A percentile compares a stretch with the other conserved stretches of the same genome.
Conservation (phyloP, 805 yeast species). For the Kluyveromyces nonfermentans region DNA sequence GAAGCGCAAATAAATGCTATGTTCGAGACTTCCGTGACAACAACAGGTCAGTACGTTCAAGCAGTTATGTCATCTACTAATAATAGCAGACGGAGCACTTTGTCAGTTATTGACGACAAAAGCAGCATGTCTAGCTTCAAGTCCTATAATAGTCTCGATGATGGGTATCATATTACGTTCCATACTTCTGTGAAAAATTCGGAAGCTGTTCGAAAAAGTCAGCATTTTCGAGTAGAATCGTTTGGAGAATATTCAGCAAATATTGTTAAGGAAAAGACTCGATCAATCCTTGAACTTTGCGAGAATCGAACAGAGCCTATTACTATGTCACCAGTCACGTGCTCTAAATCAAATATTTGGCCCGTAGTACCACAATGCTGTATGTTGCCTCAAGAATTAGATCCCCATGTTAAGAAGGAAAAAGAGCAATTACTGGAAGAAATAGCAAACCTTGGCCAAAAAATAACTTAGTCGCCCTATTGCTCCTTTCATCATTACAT, state of each 20-base stretch:
- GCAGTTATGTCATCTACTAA: not conserved
- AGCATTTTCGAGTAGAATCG: not conserved
- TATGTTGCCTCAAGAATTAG: not conserved
- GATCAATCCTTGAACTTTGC: not conserved
- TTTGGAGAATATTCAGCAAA: not conserved
- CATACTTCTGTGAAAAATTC: not conserved
- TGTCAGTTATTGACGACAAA: not conserved
- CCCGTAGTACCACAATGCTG: not conserved
- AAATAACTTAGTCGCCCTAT: not conserved
- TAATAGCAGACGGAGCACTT: not conserved
- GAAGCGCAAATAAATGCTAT: slow-evolving; percentile 1
- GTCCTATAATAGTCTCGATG: slow-evolving; percentile 1
- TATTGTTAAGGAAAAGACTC: not conserved
- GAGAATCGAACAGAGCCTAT: not conserved
- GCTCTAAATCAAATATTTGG: not conserved
- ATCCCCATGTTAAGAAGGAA: not conserved
- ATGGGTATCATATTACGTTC: not conserved
- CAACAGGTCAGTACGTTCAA: slow-evolving; percentile 8
- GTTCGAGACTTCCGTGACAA: not conserved
- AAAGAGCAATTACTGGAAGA: not conserved
- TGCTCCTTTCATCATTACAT: not conserved
- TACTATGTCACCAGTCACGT: not conserved
- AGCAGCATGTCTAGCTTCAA: slow-evolving; percentile 3
- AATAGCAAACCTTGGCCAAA: not conserved
- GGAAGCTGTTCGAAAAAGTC: not conserved